Conservation (phyloP, 345 rosid species). For the Arabis hirsuta region DNA sequence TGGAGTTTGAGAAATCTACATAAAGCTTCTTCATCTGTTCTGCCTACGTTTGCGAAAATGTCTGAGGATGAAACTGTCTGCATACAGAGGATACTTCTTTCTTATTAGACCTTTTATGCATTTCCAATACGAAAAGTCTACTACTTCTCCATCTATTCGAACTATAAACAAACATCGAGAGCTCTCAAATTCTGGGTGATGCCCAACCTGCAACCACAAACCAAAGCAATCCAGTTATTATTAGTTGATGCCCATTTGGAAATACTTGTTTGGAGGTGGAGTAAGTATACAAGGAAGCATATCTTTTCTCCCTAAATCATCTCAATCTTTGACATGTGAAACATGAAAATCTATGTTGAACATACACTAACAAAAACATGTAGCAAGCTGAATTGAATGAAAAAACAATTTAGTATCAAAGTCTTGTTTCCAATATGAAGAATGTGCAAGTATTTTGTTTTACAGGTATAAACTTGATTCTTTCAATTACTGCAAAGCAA, state of each 20-base stretch:
- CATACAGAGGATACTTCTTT: conserved; percentile 88
- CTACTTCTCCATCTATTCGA: conserved; percentile 71
- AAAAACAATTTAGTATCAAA: background rate
- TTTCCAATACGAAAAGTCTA: conserved; percentile 98
- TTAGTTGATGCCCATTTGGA: background rate
- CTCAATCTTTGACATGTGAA: conserved; percentile 12
- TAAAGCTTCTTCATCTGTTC: conserved; percentile 52
- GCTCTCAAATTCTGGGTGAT: conserved; percentile 80
- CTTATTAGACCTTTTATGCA: conserved; percentile 90
- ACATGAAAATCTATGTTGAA: background rate
- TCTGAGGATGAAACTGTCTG: conserved; percentile 86
- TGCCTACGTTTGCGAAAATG: conserved; percentile 72
- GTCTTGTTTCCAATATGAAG: background rate
- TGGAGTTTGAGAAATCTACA: conserved; percentile 34
- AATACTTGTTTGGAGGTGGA: background rate
- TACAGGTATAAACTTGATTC: too few relatives aligned
- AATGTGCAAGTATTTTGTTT: background rate
- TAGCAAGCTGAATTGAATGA: background rate
- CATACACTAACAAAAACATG: background rate
- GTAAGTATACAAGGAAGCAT: background rate
- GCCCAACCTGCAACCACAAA: conserved; percentile 61
- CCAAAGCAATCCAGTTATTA: background rate
- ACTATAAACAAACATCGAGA: conserved; percentile 88
- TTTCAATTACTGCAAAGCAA: too few relatives aligned
- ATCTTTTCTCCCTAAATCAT: background rate